Conservation (phyloP, 768 basidiomycete genomes). For the Guyanaporus albipodus region DNA sequence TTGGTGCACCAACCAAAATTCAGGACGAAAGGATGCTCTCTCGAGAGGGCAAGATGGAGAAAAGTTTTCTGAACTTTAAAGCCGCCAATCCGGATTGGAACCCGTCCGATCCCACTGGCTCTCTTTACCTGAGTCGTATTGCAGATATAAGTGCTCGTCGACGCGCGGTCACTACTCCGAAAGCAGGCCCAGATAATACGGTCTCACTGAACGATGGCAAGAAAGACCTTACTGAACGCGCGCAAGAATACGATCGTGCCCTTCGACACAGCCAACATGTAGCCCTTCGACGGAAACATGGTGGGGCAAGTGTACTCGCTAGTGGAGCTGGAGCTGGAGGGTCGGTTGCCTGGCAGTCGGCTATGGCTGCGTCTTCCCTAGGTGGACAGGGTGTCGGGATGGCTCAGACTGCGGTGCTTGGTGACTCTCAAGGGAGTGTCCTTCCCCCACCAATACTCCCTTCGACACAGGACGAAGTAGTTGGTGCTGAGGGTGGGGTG, state of each 20-base stretch:
- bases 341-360: conserved; percentile 46
- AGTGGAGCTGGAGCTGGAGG: conserved; percentile 46
- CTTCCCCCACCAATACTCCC: conserved; percentile 7
- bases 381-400: conserved; percentile 39
- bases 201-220: conserved; percentile 29
- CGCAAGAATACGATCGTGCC: conserved; percentile 74
- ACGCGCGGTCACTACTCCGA: conserved; percentile 30
- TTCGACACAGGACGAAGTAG: conserved; percentile 43
- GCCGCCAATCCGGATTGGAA: conserved; percentile 96
- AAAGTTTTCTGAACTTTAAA: conserved; percentile 94
- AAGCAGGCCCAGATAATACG: conserved; percentile 25
- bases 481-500: conserved; percentile 51
- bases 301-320: conserved; percentile 28
- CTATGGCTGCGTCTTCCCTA: conserved; percentile 42
- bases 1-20: conserved; percentile 74
- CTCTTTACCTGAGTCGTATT: conserved; percentile 84
- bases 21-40: conserved; percentile 75
- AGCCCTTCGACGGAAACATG: conserved; percentile 41
- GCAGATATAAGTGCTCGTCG: conserved; percentile 58
- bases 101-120: conserved; percentile 86
- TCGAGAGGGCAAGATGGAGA: conserved; percentile 98
- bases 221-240: conserved; percentile 47
- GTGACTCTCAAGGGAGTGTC: conserved; percentile 69
- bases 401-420: conserved; percentile 69
- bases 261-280: conserved; percentile 63